These are phyloP conservation scores for Panaeolus papilionaceus DNA, from an alignment of 768 basidiomycete genomes.

Conservation along the genomic window DNA sequence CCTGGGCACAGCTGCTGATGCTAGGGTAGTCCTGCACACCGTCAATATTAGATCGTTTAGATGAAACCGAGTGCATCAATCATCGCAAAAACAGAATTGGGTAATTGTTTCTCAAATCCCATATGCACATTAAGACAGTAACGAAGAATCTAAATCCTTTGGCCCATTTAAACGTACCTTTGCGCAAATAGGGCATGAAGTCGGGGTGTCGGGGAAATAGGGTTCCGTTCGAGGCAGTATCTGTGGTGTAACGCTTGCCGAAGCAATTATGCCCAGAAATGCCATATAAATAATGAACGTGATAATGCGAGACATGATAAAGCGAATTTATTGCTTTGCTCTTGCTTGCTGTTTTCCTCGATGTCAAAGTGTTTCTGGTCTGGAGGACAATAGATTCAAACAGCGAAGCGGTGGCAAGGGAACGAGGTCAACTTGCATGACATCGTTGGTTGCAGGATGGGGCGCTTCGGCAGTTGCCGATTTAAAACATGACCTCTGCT, in stretches of 20 bases:
- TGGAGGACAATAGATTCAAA: background rate
- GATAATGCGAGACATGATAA: background rate
- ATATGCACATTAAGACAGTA: background rate
- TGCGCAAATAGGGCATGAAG: slow-evolving; percentile 66
- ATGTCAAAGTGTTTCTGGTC: background rate
- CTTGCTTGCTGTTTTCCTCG: background rate
- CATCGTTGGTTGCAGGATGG: background rate
- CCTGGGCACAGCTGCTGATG: slow-evolving; percentile 64
- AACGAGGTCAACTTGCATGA: background rate
- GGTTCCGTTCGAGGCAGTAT: slow-evolving; percentile 39
- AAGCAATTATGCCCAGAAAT: background rate
- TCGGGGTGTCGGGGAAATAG: slow-evolving; percentile 56
- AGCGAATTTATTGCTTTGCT: background rate
- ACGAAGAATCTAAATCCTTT: background rate
- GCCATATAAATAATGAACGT: background rate
- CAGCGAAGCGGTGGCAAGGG: slow-evolving; percentile 4
- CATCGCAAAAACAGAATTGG: background rate
- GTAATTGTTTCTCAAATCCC: background rate
- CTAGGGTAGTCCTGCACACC: slow-evolving; percentile 49
- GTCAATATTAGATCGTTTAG: background rate
- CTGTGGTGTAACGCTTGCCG: background rate
- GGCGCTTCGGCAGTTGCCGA: slow-evolving; percentile 3
- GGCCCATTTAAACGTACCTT: slow-evolving; percentile 37
- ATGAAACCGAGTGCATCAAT: background rate
- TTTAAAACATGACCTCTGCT: background rate